phyloP scores from a whole-genome alignment of 495 filamentous ascomycete genomes.

The Penicillium riverlandense region DNA sequence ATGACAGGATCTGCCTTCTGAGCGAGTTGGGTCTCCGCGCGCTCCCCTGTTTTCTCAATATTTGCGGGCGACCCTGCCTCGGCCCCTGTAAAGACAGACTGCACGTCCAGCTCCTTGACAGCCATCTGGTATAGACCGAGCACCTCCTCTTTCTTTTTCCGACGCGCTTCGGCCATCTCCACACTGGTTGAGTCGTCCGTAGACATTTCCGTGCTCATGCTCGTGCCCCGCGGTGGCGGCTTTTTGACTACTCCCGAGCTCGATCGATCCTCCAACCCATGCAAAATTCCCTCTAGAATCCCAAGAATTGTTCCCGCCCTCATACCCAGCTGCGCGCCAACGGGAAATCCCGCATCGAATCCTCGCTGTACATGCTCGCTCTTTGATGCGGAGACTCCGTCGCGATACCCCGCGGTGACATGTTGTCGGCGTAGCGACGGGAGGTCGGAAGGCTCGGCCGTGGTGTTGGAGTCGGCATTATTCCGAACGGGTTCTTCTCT shows the following conservation, averaged over 20 bases:
- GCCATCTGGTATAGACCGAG: conserved; percentile 44
- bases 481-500: not conserved
- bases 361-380: conserved; percentile 63
- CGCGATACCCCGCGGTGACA: conserved; percentile 81
- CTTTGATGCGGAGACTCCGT: conserved; percentile 72
- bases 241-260: conserved; percentile 1
- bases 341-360: conserved; percentile 79
- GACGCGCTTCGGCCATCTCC: conserved; percentile 13
- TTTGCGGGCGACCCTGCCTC: not conserved
- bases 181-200: conserved; percentile 1
- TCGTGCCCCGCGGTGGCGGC: no score
- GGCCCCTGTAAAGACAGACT: conserved; percentile 49
- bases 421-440: conserved; percentile 70
- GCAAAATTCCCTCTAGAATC: conserved; percentile 56
- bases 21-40: conserved; percentile 17
- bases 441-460: conserved; percentile 55
- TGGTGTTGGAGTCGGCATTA: not conserved
- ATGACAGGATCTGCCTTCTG: conserved; percentile 33
- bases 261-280: conserved; percentile 27
- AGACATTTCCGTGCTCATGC: no score
- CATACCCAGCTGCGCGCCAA: conserved; percentile 73
- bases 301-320: conserved; percentile 65
- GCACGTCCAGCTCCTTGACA: conserved; percentile 51
- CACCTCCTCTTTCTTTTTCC: conserved; percentile 24
- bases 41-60: conserved; percentile 18